phyloP scores from a whole-genome alignment of 1,284 basidiomycete genomes.

The Lentinula novae-zelandiae region DNA sequence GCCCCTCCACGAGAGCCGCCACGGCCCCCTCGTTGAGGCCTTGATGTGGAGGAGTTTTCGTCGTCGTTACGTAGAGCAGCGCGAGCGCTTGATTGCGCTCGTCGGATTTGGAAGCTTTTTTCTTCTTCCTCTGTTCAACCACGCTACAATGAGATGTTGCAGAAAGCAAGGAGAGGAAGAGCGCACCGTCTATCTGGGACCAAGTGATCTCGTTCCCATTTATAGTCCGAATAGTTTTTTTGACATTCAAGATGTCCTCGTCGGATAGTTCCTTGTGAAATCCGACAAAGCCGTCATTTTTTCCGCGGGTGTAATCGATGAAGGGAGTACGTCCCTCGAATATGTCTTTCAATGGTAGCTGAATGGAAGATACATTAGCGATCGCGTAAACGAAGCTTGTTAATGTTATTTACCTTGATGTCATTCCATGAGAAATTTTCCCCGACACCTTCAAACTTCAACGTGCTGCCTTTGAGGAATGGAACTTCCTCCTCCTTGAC shows the following conservation, averaged over 20 bases:
- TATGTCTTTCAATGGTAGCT: slow-evolving; percentile 77
- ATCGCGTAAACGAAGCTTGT: background rate
- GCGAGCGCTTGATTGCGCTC: slow-evolving; percentile 63
- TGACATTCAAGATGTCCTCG: slow-evolving; percentile 62
- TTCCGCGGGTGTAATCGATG: slow-evolving; percentile 64
- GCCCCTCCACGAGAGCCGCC: slow-evolving; percentile 41
- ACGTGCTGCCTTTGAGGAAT: slow-evolving; percentile 65
- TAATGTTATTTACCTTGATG: slow-evolving; percentile 52
- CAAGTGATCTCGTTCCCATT: slow-evolving; percentile 61
- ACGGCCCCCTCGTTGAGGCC: slow-evolving; percentile 35
- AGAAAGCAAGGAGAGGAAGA: slow-evolving; percentile 5
- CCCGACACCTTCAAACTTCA: slow-evolving; percentile 72
- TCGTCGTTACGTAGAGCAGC: slow-evolving; percentile 34
- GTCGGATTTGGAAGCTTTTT: slow-evolving; percentile 66
- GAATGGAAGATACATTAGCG: slow-evolving; percentile 7
- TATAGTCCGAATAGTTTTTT: slow-evolving; percentile 57
- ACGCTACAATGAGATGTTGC: background rate
- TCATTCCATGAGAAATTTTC: slow-evolving; percentile 65
- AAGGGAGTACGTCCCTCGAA: slow-evolving; percentile 68
- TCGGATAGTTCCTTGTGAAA: slow-evolving; percentile 67
- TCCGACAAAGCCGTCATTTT: slow-evolving; percentile 67
- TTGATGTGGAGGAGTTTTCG: slow-evolving; percentile 18
- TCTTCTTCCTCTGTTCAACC: slow-evolving; percentile 50
- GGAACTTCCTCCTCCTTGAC: slow-evolving; percentile 73
- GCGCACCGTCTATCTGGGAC: slow-evolving; percentile 56